Base-by-base conservation (phyloP, 371 early-diverging fungal genomes). In the Circinella minor region DNA sequence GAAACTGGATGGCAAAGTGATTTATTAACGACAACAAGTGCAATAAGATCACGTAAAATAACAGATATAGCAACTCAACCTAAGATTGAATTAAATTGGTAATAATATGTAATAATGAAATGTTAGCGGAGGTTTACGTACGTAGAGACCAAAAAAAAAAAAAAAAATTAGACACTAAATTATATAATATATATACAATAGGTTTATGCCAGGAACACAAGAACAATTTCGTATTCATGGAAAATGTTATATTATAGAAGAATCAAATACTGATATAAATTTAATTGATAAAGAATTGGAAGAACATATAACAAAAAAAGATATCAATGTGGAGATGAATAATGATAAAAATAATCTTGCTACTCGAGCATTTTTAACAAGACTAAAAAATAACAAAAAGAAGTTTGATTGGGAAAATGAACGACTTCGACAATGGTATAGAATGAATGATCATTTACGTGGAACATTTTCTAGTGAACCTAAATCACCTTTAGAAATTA, bases 1-100 rank as follows among this genome's bases (percentile, higher is more conserved):
- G 72, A 79, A 13, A 74, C 79, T 0, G 79, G 80, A 2, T 82
- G 81, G 76, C 63, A 75, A 65, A 83, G 82, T n/a, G 80, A 82
- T 49, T 49, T 84, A 18, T 67, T 85, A 14, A 57, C 70, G 3
- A 63, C 84, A 20, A 77, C 79, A 1, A 76, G 75, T 3, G 79
- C 81, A 39, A 77, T 78, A 37, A 69, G 78, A 17, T 80, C 87
- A 15, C 47, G 43, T 34, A 86, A 86, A 55, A 65, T 85, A 36
- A 63, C 74, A 20, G 78, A 83, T 38, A 66, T 86, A 10, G 37
- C 62, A 55, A 38, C 65, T 1, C 78, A 83, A 38, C 70, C 77
- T 0, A 71, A 69, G 18, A 71, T 65, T 11, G 87, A 86, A 65
- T 47, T 84, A 0, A 67, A 68, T 55, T 86, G 87, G 87, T 84